These are phyloP conservation scores for Nakazawaea ambrosiae DNA, from an alignment of 805 yeast species.

Conservation along the genomic window DNA sequence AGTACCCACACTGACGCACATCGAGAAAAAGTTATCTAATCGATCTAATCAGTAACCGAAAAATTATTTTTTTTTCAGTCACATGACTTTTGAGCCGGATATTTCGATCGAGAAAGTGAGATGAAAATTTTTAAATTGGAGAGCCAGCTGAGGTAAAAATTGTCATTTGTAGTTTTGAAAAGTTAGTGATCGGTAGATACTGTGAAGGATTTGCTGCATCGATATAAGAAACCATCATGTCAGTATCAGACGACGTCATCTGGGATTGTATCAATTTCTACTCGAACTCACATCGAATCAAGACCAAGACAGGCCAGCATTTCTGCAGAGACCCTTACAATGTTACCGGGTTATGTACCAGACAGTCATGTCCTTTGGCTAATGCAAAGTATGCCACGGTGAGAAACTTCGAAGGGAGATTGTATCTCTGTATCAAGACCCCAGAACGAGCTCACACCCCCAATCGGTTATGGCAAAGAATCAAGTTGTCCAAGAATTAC, in stretches of 20 bases:
- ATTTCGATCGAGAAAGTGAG: too few species aligned
- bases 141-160: too few species aligned
- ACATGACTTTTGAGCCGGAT: too few species aligned
- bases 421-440: conserved; percentile 90
- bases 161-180: too few species aligned
- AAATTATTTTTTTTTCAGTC: too few species aligned
- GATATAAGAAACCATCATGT: too few species aligned
- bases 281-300: conserved; percentile 90
- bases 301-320: conserved; percentile 81
- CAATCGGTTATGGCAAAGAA: conserved; percentile 89
- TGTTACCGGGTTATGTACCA: conserved; percentile 87
- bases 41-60: too few species aligned
- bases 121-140: too few species aligned
- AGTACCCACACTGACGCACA: too few species aligned
- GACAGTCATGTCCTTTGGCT: conserved; percentile 95
- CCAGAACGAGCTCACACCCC: conserved; percentile 98
- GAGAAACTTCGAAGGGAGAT: conserved; percentile 68
- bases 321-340: conserved; percentile 96
- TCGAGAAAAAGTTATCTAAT: too few species aligned
- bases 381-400: conserved; percentile 89
- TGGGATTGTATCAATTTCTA: conserved; percentile 97
- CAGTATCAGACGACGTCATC: conserved; percentile 53
- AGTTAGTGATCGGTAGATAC: too few species aligned
- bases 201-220: too few species aligned
- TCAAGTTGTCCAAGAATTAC: conserved; percentile 84